Evolutionary conservation across 441 rosid genomes (phyloP), one percentile per base, ranked within the genome.

Genomic region (Pelargonium australe): DNA sequence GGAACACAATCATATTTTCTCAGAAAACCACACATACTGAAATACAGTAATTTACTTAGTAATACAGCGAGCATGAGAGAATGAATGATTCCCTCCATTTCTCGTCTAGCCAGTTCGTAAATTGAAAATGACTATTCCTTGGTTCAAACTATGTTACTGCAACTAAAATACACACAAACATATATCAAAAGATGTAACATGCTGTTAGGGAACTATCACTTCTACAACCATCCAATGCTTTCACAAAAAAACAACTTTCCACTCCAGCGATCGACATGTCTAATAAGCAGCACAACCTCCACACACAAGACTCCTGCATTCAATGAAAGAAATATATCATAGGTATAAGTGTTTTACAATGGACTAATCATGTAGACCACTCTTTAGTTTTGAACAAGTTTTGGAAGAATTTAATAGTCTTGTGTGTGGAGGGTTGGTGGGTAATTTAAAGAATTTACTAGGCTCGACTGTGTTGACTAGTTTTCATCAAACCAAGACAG

Each of bases 201-300:
- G 60, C 68, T 31, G 68, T 17, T 34, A 41, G 74, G 72, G 70
- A 74, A 16, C 55, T 73, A 71, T 58, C 73, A 64, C 17, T 49
- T 16, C 67, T 47, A 23, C 23, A 73, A 75, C 69, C 25, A 17
- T 45, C 64, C 40, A 64, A 41, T 60, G 67, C 74, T 47, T 41
- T 47, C 20, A 58, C 69, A n/a, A 67, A 13, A 65, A 61, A 28
- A 23, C 28, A 60, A 31, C 51, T 57, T 44, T 7, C 11, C 67
- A 16, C 5, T 9, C 71, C 69, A 9, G 64, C 61, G 19, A 11
- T 40, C 73, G 13, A 40, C 25, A 20, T 58, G 34, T 72, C 73
- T 77, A 57, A 25, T 84, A 86, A 64, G 89, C 92, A 45, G 68
- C 83, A 63, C 97, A 91, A 62, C 98, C 93, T 77, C 98, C 97